These are phyloP conservation scores for Cryphonectria radicalis DNA, from an alignment of 2,329 filamentous ascomycete genomes.

Conservation along the genomic window DNA sequence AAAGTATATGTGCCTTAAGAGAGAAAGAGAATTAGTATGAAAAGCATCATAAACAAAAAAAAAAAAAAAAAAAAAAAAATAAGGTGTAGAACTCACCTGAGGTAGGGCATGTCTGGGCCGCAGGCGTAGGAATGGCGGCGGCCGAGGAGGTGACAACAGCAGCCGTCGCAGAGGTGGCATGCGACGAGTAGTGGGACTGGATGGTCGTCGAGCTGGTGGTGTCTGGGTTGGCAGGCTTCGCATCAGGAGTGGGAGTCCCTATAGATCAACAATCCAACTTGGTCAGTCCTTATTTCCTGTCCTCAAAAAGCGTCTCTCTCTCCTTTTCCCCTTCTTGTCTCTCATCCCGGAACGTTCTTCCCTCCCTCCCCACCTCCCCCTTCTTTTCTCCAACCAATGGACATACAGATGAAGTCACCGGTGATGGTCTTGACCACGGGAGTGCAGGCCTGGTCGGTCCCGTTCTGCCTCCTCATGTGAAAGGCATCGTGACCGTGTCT, in stretches of 20 bases:
- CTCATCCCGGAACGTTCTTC: not conserved
- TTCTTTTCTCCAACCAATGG: not conserved
- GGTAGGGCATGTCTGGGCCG: slow-evolving; percentile 60
- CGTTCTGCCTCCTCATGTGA: slow-evolving; percentile 54
- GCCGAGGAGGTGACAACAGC: slow-evolving; percentile 49
- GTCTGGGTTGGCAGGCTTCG: slow-evolving; percentile 29
- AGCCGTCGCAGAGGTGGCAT: slow-evolving; percentile 43
- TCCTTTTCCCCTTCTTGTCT: not conserved
- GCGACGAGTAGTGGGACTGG: slow-evolving; percentile 28
- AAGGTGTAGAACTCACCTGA: slow-evolving; percentile 46
- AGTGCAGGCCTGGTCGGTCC: slow-evolving; percentile 63
- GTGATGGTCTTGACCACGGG: slow-evolving; percentile 75
- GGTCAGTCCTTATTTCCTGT: slow-evolving; percentile 10
- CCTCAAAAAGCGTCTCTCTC: not conserved
- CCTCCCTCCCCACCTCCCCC: no score
- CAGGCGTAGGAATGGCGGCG: slow-evolving; percentile 54
- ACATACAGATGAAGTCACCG: slow-evolving; percentile 68
- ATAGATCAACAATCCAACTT: not conserved
- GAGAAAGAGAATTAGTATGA: not conserved
- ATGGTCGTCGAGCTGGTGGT: slow-evolving; percentile 35
- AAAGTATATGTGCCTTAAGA: slow-evolving; percentile 68
- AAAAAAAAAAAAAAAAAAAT: no score
- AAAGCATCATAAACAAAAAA: not conserved
- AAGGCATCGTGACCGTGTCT: slow-evolving; percentile 61
- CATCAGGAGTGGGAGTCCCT: slow-evolving; percentile 29